These are phyloP conservation scores for Agaricales sp. DNA, from an alignment of 1,284 basidiomycete genomes.

Conservation along the genomic window DNA sequence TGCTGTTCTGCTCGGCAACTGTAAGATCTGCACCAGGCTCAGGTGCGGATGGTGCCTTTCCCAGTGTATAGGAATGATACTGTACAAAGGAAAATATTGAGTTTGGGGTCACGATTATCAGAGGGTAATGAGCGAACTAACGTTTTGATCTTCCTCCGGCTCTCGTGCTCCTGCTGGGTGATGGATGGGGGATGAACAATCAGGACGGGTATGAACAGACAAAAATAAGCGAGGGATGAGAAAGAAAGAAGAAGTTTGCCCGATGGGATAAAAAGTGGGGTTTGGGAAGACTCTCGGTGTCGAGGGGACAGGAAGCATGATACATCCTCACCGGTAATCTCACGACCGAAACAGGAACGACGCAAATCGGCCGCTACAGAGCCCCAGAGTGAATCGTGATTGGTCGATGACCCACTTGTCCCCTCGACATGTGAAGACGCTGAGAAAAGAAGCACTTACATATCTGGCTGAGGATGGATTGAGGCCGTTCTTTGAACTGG, in stretches of 20 bases:
- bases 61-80: conserved; percentile 78
- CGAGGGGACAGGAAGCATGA: neutral
- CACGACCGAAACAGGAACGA: neutral
- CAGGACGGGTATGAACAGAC: conserved; percentile 8
- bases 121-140: conserved; percentile 23
- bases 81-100: conserved; percentile 20
- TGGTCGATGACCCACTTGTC: neutral
- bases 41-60: conserved; percentile 51
- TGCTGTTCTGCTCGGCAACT: conserved; percentile 52
- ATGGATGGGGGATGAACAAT: conserved; percentile 8
- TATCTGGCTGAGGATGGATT: conserved; percentile 9
- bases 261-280: conserved; percentile 17
- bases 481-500: conserved; percentile 72
- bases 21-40: conserved; percentile 57
- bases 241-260: conserved; percentile 32
- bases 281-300: neutral
- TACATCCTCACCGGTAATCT: neutral
- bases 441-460: conserved; percentile 13
- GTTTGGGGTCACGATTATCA: conserved; percentile 9
- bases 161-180: conserved; percentile 45
- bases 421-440: neutral
- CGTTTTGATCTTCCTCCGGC: conserved; percentile 75
- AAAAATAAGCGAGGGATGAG: conserved; percentile 14
- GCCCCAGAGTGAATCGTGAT: neutral
- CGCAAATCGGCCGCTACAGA: too few relatives aligned